Evolutionary conservation across 352 stramenopile genomes (phyloP).

Genomic region (Phytophthora cajani): DNA sequence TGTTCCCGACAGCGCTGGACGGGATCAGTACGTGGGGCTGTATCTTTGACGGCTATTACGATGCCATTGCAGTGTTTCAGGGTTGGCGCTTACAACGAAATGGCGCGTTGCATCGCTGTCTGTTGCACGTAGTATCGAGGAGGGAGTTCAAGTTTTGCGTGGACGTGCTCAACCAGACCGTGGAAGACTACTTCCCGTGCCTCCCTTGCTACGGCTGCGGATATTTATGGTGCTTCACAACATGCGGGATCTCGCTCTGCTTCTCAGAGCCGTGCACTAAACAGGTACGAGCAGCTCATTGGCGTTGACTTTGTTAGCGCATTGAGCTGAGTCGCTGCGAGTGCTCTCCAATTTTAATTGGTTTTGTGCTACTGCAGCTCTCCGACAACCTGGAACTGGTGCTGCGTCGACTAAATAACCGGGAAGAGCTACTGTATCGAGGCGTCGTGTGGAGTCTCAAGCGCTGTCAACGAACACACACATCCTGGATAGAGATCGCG

Average conservation of each 20-base stretch:
- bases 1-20: slow-evolving; percentile 66
- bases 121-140: slow-evolving; percentile 50
- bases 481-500: slow-evolving; percentile 80
- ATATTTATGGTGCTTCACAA: slow-evolving; percentile 73
- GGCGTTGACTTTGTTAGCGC: not conserved
- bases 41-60: not conserved
- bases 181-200: slow-evolving; percentile 79
- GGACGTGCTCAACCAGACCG: slow-evolving; percentile 75
- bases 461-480: slow-evolving; percentile 48
- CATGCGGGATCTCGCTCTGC: slow-evolving; percentile 66
- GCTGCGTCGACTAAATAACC: slow-evolving; percentile 67
- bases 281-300: slow-evolving; percentile 42
- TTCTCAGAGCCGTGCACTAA: slow-evolving; percentile 71
- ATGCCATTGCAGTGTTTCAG: not conserved
- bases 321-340: not conserved
- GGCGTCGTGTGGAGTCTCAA: slow-evolving; percentile 69
- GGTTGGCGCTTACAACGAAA: slow-evolving; percentile 1
- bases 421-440: slow-evolving; percentile 74
- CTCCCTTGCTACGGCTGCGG: slow-evolving; percentile 72
- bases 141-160: slow-evolving; percentile 85
- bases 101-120: slow-evolving; percentile 3
- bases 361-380: slow-evolving; percentile 41
- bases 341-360: not conserved
- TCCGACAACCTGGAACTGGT: slow-evolving; percentile 70
- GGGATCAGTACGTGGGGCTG: slow-evolving; percentile 56